Evolutionary conservation across 768 basidiomycete species (phyloP).

Genomic region (Thelephora ganbajun): DNA sequence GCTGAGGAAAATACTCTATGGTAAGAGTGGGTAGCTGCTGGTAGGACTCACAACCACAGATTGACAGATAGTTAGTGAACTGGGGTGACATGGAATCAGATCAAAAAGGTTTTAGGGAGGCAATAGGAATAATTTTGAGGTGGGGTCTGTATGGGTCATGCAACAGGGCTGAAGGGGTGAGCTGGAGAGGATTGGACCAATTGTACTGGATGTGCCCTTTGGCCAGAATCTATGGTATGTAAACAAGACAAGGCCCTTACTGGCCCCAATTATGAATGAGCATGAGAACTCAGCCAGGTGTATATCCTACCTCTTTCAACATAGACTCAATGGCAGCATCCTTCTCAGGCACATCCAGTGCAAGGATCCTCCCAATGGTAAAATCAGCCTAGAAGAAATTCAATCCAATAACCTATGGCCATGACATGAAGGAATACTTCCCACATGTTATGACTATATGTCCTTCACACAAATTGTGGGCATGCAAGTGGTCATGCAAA

Average conservation of each 20-base stretch:
- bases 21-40: too few relatives aligned
- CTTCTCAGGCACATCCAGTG: constrained; percentile 68
- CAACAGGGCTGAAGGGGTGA: constrained; percentile 45
- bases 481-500: constrained; percentile 37
- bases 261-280: constrained; percentile 38
- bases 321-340: constrained; percentile 40
- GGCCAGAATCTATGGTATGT: constrained; percentile 87
- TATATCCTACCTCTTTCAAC: constrained; percentile 43
- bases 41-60: too few relatives aligned
- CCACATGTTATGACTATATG: constrained; percentile 98
- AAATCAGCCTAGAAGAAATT: background rate
- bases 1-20: too few relatives aligned
- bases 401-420: constrained; percentile 46
- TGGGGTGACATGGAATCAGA: too few relatives aligned
- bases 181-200: constrained; percentile 86
- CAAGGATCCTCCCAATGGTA: constrained; percentile 67
- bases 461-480: constrained; percentile 46
- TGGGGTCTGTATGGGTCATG: constrained; percentile 43
- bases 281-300: background rate
- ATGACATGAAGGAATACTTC: constrained; percentile 97
- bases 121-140: too few relatives aligned
- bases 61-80: too few relatives aligned
- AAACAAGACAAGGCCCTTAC: constrained; percentile 71
- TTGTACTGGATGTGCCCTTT: constrained; percentile 70
- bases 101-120: too few relatives aligned